phyloP scores from a whole-genome alignment of 2,329 filamentous ascomycete genomes.

The Aspergillus unguis region DNA sequence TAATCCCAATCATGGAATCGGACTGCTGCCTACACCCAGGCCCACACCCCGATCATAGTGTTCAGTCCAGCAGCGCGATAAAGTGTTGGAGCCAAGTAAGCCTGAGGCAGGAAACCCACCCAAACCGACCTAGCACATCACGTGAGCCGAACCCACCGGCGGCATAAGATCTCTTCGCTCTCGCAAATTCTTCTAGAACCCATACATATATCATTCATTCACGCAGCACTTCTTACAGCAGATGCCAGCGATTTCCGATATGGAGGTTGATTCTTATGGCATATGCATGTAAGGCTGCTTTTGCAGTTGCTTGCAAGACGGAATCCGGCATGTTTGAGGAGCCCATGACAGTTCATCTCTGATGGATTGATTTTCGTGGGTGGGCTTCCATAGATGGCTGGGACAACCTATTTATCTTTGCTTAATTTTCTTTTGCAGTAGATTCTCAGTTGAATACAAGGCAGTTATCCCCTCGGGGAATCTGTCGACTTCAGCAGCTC shows the following conservation, averaged over 20 bases:
- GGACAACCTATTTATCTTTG: slow-evolving; percentile 29
- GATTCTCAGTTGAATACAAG: too few species aligned
- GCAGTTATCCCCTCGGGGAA: too few species aligned
- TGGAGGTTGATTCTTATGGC: slow-evolving; percentile 16
- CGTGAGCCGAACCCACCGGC: not conserved
- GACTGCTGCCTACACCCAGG: slow-evolving; percentile 14
- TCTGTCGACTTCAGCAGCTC: too few species aligned
- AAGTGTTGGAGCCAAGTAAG: not conserved
- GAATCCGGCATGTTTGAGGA: slow-evolving; percentile 48
- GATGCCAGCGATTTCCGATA: slow-evolving; percentile 17
- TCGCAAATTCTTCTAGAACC: not conserved
- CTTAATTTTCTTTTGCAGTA: not conserved
- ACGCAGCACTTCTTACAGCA: slow-evolving; percentile 32
- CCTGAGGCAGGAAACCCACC: not conserved
- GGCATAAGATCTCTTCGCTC: slow-evolving; percentile 11
- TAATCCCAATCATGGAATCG: slow-evolving; percentile 28
- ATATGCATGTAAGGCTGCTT: slow-evolving; percentile 26
- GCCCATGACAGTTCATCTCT: slow-evolving; percentile 33
- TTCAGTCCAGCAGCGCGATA: not conserved
- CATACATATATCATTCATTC: slow-evolving; percentile 22
- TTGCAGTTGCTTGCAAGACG: slow-evolving; percentile 37
- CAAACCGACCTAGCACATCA: not conserved
- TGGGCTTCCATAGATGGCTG: slow-evolving; percentile 49
- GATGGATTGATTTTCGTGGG: slow-evolving; percentile 24
- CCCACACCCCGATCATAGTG: too few species aligned